These are phyloP conservation scores for Escallonia herrerae DNA, from an alignment of 129 eudicot species.

Conservation along the genomic window DNA sequence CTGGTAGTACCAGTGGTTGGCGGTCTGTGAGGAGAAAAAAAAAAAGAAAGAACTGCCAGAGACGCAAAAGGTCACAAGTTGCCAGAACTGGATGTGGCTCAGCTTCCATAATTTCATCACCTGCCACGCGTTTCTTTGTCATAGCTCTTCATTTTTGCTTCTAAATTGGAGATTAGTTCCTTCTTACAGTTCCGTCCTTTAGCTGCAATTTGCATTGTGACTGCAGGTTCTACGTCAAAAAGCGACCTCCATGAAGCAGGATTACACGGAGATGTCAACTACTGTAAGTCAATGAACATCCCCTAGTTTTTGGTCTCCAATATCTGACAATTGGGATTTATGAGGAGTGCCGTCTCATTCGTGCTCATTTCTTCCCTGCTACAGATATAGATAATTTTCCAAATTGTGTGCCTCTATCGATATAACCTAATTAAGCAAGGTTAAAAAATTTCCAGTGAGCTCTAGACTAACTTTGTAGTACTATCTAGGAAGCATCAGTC, in stretches of 20 bases:
- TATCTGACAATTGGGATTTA: conserved; percentile 4
- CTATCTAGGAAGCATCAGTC: not conserved
- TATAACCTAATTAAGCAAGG: no score
- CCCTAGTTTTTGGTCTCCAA: not conserved
- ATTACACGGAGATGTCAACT: conserved; percentile 79
- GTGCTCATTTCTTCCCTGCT: not conserved
- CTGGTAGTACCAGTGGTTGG: no score
- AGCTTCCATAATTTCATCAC: not conserved
- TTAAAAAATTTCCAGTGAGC: not conserved
- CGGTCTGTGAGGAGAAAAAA: no score
- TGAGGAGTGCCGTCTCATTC: no score
- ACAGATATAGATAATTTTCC: not conserved
- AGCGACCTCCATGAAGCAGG: conserved; percentile 98
- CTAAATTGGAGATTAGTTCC: not conserved
- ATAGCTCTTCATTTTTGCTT: conserved; percentile 4
- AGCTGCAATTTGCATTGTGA: conserved; percentile 48
- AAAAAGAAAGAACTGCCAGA: no score
- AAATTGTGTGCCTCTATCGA: not conserved
- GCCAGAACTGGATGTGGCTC: no score
- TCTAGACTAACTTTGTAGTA: not conserved
- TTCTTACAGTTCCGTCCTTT: conserved; percentile 24
- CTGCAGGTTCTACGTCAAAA: conserved; percentile 97
- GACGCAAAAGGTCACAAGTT: no score
- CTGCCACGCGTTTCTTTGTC: not conserved
- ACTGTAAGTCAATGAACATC: conserved; percentile 39